Conservation (phyloP, 371 early-diverging fungal species). For the Funneliformis caledonium region DNA sequence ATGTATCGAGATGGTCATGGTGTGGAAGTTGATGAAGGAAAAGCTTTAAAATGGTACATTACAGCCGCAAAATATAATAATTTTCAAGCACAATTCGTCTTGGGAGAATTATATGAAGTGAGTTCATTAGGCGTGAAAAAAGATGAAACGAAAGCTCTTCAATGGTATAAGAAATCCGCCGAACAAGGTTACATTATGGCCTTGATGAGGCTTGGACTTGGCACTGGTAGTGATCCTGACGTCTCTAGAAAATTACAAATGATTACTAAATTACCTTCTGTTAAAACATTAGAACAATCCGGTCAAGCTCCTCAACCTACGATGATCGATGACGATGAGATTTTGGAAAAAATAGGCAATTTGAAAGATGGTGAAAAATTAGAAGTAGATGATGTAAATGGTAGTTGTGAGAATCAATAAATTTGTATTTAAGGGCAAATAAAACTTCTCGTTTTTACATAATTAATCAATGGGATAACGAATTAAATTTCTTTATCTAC, state of each 20-base stretch:
- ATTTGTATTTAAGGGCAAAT: not conserved
- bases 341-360: not conserved
- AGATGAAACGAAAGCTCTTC: constrained; percentile 70
- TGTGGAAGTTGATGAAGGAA: not conserved
- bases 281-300: not conserved
- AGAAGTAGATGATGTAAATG: not conserved
- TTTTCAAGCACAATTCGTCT: not conserved
- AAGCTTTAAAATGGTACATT: not conserved
- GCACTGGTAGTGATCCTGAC: not conserved
- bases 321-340: not conserved
- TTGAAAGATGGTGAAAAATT: not conserved
- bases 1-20: not conserved
- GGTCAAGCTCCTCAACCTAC: not conserved
- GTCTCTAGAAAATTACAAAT: not conserved
- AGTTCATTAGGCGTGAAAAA: constrained; percentile 26
- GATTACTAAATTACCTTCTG: not conserved
- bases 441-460: too few species aligned
- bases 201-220: not conserved
- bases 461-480: too few species aligned
- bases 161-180: constrained; percentile 72
- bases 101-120: not conserved
- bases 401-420: not conserved
- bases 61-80: not conserved
- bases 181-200: constrained; percentile 54
- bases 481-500: not conserved